Percentiles rank a stretch among this genome's conserved stretches.
phyloP scores from a whole-genome alignment of 2,329 filamentous ascomycete genomes.

The Remersonia thermophila region DNA sequence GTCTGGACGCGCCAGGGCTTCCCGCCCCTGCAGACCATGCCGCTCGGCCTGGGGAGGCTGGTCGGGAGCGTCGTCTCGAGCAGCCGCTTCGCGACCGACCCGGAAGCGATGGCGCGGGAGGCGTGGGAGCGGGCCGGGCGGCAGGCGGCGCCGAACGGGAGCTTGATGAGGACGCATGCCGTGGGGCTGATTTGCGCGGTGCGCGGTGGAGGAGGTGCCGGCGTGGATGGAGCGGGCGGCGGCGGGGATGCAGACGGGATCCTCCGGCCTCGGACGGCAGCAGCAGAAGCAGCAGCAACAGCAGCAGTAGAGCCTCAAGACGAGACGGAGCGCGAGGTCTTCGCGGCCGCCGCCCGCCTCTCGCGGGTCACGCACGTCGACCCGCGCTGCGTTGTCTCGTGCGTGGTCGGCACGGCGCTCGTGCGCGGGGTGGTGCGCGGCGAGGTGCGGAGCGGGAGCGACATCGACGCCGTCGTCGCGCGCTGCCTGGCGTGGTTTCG shows the following conservation, averaged over 20 bases:
- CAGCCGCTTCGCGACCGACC: conserved; percentile 27
- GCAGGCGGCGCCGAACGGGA: conserved; percentile 37
- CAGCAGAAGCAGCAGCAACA: no score
- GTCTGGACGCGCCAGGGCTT: conserved; percentile 37
- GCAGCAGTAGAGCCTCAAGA: no score
- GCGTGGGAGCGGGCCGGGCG: conserved; percentile 29
- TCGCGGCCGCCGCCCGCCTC: conserved; percentile 29
- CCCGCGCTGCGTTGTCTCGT: conserved; percentile 37
- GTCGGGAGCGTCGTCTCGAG: conserved; percentile 32
- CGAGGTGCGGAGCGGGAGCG: conserved; percentile 27
- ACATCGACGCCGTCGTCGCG: conserved; percentile 31
- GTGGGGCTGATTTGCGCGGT: conserved; percentile 35
- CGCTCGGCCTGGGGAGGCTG: conserved; percentile 35
- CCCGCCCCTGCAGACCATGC: conserved; percentile 32
- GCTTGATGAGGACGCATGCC: conserved; percentile 40
- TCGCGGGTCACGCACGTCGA: conserved; percentile 38
- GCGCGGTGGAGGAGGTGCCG: conserved; percentile 11
- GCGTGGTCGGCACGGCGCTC: conserved; percentile 34
- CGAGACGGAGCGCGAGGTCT: conserved; percentile 28
- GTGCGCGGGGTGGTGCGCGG: conserved; percentile 34
- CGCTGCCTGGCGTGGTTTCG: conserved; percentile 27
- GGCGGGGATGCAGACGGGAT: no score
- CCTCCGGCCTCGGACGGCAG: no score
- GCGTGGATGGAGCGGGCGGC: no score
- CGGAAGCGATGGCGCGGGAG: conserved; percentile 26